Conservation (phyloP, 768 basidiomycete genomes). For the Russula virescens region DNA sequence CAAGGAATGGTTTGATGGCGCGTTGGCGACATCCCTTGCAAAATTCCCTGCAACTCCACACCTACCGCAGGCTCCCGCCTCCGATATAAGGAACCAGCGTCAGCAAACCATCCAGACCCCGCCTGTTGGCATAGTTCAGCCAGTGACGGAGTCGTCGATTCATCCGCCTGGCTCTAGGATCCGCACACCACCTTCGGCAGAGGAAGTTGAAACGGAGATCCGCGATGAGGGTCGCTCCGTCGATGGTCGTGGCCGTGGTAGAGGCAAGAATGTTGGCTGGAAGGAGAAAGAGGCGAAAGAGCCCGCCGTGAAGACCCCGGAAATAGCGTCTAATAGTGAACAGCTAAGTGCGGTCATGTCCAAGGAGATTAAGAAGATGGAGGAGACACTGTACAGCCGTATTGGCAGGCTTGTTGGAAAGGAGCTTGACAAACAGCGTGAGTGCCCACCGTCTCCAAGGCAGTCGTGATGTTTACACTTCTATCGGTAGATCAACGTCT, state of each 20-base stretch:
- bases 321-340: conserved; percentile 36
- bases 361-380: conserved; percentile 77
- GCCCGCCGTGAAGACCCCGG: conserved; percentile 35
- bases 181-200: conserved; percentile 62
- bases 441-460: conserved; percentile 30
- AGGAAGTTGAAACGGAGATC: conserved; percentile 65
- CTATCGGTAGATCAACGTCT: conserved; percentile 65
- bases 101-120: conserved; percentile 24
- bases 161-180: conserved; percentile 33
- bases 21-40: conserved; percentile 46
- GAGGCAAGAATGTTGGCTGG: conserved; percentile 56
- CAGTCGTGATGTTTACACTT: conserved; percentile 9
- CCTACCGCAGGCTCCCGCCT: conserved; percentile 26
- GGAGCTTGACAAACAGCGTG: conserved; percentile 89
- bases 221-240: conserved; percentile 50
- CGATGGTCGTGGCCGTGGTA: conserved; percentile 48
- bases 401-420: conserved; percentile 76
- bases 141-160: conserved; percentile 25
- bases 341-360: conserved; percentile 53
- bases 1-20: conserved; percentile 79
- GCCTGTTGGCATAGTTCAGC: conserved; percentile 15
- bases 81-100: conserved; percentile 24
- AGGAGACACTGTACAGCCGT: conserved; percentile 69
- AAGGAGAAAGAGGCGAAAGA: conserved; percentile 52
- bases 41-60: conserved; percentile 54